Evolutionary conservation across 192 early-diverging fungal species (phyloP).

Genomic region (Umbelopsis sp.): DNA sequence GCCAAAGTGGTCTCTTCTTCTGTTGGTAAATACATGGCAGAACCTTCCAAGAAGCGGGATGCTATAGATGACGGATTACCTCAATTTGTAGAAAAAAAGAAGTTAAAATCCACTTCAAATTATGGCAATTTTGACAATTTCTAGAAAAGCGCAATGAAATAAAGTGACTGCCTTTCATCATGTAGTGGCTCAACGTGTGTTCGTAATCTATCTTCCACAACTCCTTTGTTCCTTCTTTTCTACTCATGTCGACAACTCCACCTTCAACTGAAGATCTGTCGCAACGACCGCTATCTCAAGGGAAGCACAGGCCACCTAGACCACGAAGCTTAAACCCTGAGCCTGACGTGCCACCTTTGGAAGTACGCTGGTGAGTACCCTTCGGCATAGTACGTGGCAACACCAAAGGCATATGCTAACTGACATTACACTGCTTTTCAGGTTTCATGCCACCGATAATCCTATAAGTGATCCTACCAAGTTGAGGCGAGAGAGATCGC

Average conservation of each 20-base stretch:
- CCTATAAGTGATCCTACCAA: constrained; percentile 30
- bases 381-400: not conserved
- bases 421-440: not conserved
- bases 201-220: too few relatives aligned
- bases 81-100: constrained; percentile 35
- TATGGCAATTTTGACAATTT: constrained; percentile 50
- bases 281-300: not conserved
- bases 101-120: constrained; percentile 31
- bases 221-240: not conserved
- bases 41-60: constrained; percentile 23
- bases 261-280: not conserved
- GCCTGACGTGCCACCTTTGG: constrained; percentile 26
- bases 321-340: constrained; percentile 32
- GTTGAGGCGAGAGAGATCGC: constrained; percentile 19
- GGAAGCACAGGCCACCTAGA: constrained; percentile 15
- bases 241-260: constrained; percentile 19
- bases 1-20: constrained; percentile 27
- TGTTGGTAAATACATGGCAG: constrained; percentile 70
- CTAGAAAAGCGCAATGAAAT: not conserved
- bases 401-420: not conserved
- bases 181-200: too few relatives aligned
- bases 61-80: constrained; percentile 19
- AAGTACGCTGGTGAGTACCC: constrained; percentile 27
- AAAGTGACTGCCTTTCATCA: too few relatives aligned
- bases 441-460: constrained; percentile 58